phyloP scores from a whole-genome alignment of 352 stramenopile genomes.

The Hyaloperonospora brassicae region DNA sequence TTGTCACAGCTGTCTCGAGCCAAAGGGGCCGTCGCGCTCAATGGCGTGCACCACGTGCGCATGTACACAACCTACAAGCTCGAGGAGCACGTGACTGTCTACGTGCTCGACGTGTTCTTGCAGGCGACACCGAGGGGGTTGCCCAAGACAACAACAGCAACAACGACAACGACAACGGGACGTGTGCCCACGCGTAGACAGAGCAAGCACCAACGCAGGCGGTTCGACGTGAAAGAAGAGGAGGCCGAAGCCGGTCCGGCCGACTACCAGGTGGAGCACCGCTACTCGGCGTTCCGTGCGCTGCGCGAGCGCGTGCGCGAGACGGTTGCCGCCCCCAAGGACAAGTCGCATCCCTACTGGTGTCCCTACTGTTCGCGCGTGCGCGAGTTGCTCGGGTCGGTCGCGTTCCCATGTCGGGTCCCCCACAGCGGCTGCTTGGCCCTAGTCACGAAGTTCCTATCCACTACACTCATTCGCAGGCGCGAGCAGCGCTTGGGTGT shows the following conservation, averaged over 20 bases:
- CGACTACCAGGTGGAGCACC: conserved; percentile 5
- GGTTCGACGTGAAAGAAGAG: background rate
- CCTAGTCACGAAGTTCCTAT: conserved; percentile 11
- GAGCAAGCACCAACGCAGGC: too few species aligned
- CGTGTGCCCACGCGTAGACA: too few species aligned
- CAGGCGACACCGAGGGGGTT: conserved; percentile 37
- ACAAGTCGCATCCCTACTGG: conserved; percentile 18
- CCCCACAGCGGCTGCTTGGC: conserved; percentile 20
- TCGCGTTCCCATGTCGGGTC: conserved; percentile 40
- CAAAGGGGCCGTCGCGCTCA: conserved; percentile 40
- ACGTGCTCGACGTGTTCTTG: conserved; percentile 46
- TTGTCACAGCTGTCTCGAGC: conserved; percentile 25
- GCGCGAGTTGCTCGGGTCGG: conserved; percentile 30
- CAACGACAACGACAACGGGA: background rate
- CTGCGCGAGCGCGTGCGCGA: conserved; percentile 35
- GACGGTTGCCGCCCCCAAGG: conserved; percentile 10
- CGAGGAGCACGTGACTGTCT: conserved; percentile 25
- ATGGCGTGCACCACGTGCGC: conserved; percentile 42
- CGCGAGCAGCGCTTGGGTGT: conserved; percentile 27
- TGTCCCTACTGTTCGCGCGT: conserved; percentile 49
- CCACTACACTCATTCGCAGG: conserved; percentile 15
- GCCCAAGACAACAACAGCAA: conserved; percentile 6
- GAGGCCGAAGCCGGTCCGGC: background rate
- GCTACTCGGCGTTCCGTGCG: conserved; percentile 44
- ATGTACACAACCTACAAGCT: conserved; percentile 32